phyloP scores from a whole-genome alignment of 805 yeast species.

The Vanderwaltozyma tropicalis region DNA sequence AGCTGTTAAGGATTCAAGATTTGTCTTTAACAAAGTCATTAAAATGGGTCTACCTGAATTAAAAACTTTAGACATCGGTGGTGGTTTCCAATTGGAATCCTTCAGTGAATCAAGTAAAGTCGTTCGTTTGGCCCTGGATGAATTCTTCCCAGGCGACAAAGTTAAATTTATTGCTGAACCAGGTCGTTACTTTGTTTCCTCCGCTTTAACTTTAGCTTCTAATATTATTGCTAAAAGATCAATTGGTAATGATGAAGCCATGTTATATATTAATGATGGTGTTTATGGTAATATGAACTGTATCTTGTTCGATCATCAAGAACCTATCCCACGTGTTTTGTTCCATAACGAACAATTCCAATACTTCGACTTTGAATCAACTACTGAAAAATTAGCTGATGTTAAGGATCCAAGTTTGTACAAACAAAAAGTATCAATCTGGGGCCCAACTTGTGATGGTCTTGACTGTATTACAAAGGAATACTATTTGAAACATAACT shows the following conservation, averaged over 20 bases:
- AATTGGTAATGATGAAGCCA: conserved; percentile 34
- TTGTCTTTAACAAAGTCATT: conserved; percentile 44
- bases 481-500: conserved; percentile 44
- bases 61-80: conserved; percentile 75
- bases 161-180: conserved; percentile 72
- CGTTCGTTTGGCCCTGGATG: conserved; percentile 44
- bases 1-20: conserved; percentile 63
- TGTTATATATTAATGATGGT: conserved; percentile 89
- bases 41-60: conserved; percentile 37
- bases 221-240: conserved; percentile 78
- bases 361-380: conserved; percentile 29
- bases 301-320: conserved; percentile 84
- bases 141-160: conserved; percentile 43
- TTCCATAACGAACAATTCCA: conserved; percentile 41
- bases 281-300: conserved; percentile 94
- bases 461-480: conserved; percentile 65
- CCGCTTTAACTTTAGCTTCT: conserved; percentile 75
- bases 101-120: conserved; percentile 51
- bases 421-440: conserved; percentile 49
- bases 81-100: conserved; percentile 67
- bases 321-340: conserved; percentile 59
- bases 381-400: conserved; percentile 6
- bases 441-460: conserved; percentile 99
- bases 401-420: neutral
- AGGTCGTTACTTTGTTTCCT: conserved; percentile 80